Conservation (phyloP, 768 basidiomycete species). For the Megacollybia marginata region DNA sequence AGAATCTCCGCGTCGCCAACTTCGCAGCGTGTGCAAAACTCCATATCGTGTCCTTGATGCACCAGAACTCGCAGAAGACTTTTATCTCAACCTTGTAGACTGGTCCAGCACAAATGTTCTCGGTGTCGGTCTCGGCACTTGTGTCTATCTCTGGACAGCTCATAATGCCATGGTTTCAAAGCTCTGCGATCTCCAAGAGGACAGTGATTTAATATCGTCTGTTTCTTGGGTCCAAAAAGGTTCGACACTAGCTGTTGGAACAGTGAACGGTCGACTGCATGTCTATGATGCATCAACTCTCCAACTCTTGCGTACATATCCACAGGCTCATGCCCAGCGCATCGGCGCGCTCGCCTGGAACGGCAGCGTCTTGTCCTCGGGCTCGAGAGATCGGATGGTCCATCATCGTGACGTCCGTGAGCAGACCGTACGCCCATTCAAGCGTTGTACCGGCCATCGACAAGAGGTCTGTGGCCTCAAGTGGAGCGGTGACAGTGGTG, state of each 20-base stretch:
- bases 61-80: conserved; percentile 95
- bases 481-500: conserved; percentile 62
- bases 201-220: conserved; percentile 73
- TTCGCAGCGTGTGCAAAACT: conserved; percentile 84
- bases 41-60: conserved; percentile 97
- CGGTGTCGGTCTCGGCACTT: conserved; percentile 84
- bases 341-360: conserved; percentile 97
- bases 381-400: conserved; percentile 85
- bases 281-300: conserved; percentile 89
- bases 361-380: conserved; percentile 76
- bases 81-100: conserved; percentile 96
- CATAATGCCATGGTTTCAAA: conserved; percentile 90
- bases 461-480: conserved; percentile 96
- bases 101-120: conserved; percentile 96
- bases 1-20: conserved; percentile 73
- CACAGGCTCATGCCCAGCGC: conserved; percentile 77
- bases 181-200: conserved; percentile 71
- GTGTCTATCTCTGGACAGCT: conserved; percentile 97
- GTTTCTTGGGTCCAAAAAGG: conserved; percentile 94
- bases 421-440: conserved; percentile 53
- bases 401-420: conserved; percentile 91
- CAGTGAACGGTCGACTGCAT: conserved; percentile 79
- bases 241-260: conserved; percentile 87
- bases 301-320: conserved; percentile 72
- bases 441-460: conserved; percentile 64